Evolutionary conservation across 257 asterid genomes (phyloP).

Genomic region (Scutellaria baicalensis): DNA sequence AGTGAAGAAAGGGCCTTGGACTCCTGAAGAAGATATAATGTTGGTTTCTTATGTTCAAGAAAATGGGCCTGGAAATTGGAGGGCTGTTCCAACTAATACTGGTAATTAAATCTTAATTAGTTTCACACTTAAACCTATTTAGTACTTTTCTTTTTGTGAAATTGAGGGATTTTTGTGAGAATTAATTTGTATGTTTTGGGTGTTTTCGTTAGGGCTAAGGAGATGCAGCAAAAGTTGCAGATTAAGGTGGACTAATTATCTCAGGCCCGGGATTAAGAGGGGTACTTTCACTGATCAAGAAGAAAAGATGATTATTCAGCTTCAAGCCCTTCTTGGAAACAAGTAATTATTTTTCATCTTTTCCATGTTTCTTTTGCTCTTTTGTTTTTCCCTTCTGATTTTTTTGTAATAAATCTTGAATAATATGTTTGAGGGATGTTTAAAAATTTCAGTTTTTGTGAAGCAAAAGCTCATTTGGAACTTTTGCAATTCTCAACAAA

Average conservation of each 20-base stretch:
- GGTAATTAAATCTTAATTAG: no score
- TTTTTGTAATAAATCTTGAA: no score
- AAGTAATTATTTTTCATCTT: conserved; percentile 25
- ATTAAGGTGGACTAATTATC: conserved; percentile 77
- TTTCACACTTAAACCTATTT: no score
- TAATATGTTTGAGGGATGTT: no score
- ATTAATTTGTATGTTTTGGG: neutral
- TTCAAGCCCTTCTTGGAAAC: conserved; percentile 84
- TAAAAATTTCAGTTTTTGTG: no score
- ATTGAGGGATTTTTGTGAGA: neutral
- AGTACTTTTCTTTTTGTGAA: no score
- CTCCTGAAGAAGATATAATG: conserved; percentile 85
- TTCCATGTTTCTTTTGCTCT: neutral
- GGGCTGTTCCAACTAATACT: conserved; percentile 56
- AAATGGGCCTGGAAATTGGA: conserved; percentile 84
- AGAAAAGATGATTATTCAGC: conserved; percentile 76
- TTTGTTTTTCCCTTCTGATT: no score
- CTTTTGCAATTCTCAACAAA: neutral
- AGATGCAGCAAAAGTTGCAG: conserved; percentile 90
- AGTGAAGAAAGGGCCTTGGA: conserved; percentile 88
- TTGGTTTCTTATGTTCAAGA: conserved; percentile 65
- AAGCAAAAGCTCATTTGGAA: no score
- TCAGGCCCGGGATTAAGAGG: conserved; percentile 75
- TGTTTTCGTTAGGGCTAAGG: conserved; percentile 34
- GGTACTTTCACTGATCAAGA: conserved; percentile 68